phyloP scores from a whole-genome alignment of 1,139 yeast genomes.

The Yamadazyma kanchanaburiensis region DNA sequence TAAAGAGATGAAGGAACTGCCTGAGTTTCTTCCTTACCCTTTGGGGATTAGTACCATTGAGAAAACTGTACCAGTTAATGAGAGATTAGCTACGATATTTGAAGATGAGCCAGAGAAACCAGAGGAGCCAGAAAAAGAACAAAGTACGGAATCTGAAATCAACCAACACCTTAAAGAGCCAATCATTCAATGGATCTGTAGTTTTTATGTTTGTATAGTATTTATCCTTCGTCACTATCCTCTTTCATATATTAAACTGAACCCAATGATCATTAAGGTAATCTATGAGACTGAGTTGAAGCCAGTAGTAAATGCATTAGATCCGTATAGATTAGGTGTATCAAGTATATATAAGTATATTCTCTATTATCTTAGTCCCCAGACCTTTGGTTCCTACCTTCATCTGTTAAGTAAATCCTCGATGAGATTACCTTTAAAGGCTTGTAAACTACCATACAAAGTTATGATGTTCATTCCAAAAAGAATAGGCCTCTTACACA shows the following conservation, averaged over 20 bases:
- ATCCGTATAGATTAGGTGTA: too few relatives aligned
- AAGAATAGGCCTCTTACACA: too few relatives aligned
- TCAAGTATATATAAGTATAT: too few relatives aligned
- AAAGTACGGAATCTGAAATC: not conserved
- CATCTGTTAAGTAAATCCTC: too few relatives aligned
- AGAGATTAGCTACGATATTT: conserved; percentile 4
- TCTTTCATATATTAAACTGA: not conserved
- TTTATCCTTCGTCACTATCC: too few relatives aligned
- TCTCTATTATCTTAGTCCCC: too few relatives aligned
- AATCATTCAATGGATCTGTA: not conserved
- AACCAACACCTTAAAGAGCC: conserved; percentile 2
- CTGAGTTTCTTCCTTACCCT: conserved; percentile 1
- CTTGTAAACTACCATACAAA: too few relatives aligned
- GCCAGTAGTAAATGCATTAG: conserved; percentile 1
- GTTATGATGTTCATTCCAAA: too few relatives aligned
- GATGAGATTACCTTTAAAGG: too few relatives aligned
- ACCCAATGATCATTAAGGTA: conserved; percentile 1
- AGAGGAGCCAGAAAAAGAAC: conserved; percentile 7
- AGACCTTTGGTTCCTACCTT: too few relatives aligned
- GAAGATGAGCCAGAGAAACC: conserved; percentile 4
- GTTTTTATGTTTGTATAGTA: not conserved
- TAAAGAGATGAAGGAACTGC: not conserved
- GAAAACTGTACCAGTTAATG: too few relatives aligned
- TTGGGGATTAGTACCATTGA: too few relatives aligned
- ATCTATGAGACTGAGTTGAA: conserved; percentile 1